Percentiles rank a stretch among this genome's conserved stretches.
Evolutionary conservation across 192 early-diverging fungal genomes (phyloP).

Genomic region (Backusella tarrabulga): DNA sequence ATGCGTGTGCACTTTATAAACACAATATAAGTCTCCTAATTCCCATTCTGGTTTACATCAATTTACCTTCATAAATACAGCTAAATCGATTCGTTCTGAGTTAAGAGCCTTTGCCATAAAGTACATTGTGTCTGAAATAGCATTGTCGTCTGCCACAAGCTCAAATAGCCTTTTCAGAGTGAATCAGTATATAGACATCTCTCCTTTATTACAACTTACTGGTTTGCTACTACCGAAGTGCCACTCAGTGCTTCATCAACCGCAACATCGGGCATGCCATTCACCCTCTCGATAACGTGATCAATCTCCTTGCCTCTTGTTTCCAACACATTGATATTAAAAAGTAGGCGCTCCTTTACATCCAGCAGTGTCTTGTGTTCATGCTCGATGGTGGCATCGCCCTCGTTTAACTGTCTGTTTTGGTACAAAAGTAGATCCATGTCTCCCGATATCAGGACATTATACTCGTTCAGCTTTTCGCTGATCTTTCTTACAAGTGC

Average conservation of each 20-base stretch:
- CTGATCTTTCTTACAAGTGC: slow-evolving; percentile 61
- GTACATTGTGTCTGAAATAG: slow-evolving; percentile 87
- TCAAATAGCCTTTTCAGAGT: slow-evolving; percentile 70
- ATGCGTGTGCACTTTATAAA: slow-evolving; percentile 62
- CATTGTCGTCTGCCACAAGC: slow-evolving; percentile 84
- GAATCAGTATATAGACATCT: background rate
- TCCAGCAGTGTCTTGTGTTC: slow-evolving; percentile 58
- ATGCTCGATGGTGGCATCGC: slow-evolving; percentile 59
- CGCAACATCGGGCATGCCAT: slow-evolving; percentile 54
- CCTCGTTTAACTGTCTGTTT: slow-evolving; percentile 69
- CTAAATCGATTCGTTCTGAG: slow-evolving; percentile 68
- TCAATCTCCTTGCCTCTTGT: slow-evolving; percentile 59
- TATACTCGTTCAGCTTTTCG: slow-evolving; percentile 50
- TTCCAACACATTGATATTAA: slow-evolving; percentile 65
- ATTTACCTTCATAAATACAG: slow-evolving; percentile 75
- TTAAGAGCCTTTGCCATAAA: slow-evolving; percentile 78
- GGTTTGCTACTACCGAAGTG: slow-evolving; percentile 64
- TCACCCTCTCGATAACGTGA: slow-evolving; percentile 45
- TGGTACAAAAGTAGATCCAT: slow-evolving; percentile 66
- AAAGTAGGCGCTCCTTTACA: slow-evolving; percentile 56
- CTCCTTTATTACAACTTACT: slow-evolving; percentile 43
- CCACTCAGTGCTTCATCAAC: slow-evolving; percentile 62
- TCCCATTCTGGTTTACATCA: background rate
- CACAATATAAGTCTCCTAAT: background rate
- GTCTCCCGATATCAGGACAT: slow-evolving; percentile 54